These are phyloP conservation scores for Chiua sp. DNA, from an alignment of 1,284 basidiomycete genomes.

Conservation along the genomic window DNA sequence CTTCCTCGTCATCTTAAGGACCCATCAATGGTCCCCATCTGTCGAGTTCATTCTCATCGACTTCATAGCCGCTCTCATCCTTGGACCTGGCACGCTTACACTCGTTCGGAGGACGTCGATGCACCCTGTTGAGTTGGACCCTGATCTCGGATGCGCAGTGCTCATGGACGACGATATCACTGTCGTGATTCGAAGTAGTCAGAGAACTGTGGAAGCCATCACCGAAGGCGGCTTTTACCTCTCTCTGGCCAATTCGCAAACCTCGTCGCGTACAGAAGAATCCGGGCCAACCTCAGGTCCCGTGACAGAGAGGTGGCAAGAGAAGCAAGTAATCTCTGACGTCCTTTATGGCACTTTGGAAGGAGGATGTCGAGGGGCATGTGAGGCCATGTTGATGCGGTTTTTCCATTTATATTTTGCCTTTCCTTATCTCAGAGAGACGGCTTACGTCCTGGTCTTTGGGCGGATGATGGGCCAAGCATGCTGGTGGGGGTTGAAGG, in stretches of 20 bases:
- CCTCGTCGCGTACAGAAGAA: not conserved
- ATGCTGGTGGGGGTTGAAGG: slow-evolving; percentile 18
- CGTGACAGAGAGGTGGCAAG: slow-evolving; percentile 4
- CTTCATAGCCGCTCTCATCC: slow-evolving; percentile 13
- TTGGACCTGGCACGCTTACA: slow-evolving; percentile 20
- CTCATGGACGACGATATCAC: slow-evolving; percentile 24
- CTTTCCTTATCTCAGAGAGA: slow-evolving; percentile 16
- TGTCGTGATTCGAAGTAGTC: slow-evolving; percentile 21
- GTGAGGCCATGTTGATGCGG: slow-evolving; percentile 20
- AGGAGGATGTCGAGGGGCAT: slow-evolving; percentile 20
- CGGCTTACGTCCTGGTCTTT: not conserved
- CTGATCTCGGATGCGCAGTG: slow-evolving; percentile 16
- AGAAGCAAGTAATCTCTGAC: slow-evolving; percentile 17
- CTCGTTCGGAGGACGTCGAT: slow-evolving; percentile 15
- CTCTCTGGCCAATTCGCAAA: slow-evolving; percentile 9
- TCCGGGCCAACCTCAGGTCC: not conserved
- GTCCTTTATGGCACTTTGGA: slow-evolving; percentile 14
- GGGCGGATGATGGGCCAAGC: slow-evolving; percentile 10
- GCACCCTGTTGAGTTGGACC: slow-evolving; percentile 11
- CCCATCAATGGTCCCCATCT: slow-evolving; percentile 9
- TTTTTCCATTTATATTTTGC: slow-evolving; percentile 11
- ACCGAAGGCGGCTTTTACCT: slow-evolving; percentile 25
- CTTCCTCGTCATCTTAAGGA: slow-evolving; percentile 12
- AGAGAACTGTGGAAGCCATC: slow-evolving; percentile 19
- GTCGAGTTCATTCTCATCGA: slow-evolving; percentile 6